A percentile compares a stretch with the other conserved stretches of the same genome.
phyloP scores from a whole-genome alignment of 2,329 filamentous ascomycete species.

The Chaetomiaceae sp. region DNA sequence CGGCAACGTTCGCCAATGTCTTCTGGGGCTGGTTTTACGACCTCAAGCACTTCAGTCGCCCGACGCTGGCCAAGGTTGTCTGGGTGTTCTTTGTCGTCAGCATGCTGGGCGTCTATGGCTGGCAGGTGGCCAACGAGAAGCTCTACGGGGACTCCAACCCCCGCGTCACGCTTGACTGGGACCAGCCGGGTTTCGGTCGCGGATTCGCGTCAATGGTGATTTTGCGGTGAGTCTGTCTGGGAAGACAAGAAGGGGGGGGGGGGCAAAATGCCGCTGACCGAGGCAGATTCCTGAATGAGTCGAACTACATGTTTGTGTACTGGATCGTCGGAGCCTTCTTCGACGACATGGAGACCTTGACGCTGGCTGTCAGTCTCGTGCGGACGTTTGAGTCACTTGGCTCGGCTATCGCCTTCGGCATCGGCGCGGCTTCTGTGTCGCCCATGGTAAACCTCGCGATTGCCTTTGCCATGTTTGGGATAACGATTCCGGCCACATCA shows the following conservation, averaged over 20 bases:
- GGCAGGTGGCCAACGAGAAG: constrained; percentile 44
- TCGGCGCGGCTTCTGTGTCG: constrained; percentile 39
- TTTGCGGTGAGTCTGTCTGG: no score
- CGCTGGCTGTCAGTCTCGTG: constrained; percentile 41
- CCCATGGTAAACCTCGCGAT: constrained; percentile 45
- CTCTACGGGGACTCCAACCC: constrained; percentile 35
- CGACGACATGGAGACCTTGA: constrained; percentile 45
- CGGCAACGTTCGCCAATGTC: constrained; percentile 39
- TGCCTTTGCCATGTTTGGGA: constrained; percentile 41
- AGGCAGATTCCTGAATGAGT: constrained; percentile 50
- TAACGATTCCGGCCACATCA: constrained; percentile 35
- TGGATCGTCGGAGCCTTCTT: constrained; percentile 47
- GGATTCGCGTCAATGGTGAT: constrained; percentile 42
- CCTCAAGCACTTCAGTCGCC: constrained; percentile 35
- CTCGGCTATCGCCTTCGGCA: constrained; percentile 40
- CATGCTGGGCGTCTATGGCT: constrained; percentile 40
- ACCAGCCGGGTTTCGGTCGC: constrained; percentile 36
- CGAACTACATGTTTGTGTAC: constrained; percentile 46
- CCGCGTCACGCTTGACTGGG: constrained; percentile 40
- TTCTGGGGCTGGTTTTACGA: constrained; percentile 47
- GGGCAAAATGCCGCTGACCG: no score
- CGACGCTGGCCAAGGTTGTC: constrained; percentile 36
- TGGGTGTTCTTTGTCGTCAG: constrained; percentile 36
- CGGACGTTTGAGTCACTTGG: constrained; percentile 44
- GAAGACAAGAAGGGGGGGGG: no score